Evolutionary conservation across 805 yeast genomes (phyloP), one percentile per base, ranked within the genome.

Genomic region (Candida chilensis): DNA sequence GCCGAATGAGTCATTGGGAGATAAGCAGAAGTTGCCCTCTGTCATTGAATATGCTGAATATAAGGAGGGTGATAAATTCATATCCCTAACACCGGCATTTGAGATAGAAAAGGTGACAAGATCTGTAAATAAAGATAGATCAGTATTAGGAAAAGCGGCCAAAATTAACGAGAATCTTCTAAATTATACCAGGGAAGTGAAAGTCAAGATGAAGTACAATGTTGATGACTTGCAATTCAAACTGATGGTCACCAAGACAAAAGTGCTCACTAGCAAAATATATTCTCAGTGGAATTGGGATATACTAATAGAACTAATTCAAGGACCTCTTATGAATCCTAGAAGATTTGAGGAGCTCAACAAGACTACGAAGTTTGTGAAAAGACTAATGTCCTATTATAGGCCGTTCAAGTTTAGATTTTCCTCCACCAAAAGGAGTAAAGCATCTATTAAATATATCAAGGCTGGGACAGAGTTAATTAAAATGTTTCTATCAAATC

Each of bases 401-500:
- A 64, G 97, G 32, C 98, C 99, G 0, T 81, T 88, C 57, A 88
- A 94, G 53, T 75, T 78, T 43, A 61, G 96, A 32, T 90, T 87
- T 51, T 63, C 82, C 5, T 56, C 61, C 17, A 53, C 75, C 27
- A 57, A 71, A 35, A 61, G 61, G 33, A 58, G 75, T 2, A 71
- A 66, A 33, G 52, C 61, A 19, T 67, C 78, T 16, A 66, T 64
- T 16, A 65, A 69, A 36, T 84, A 77, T 40, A 68, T 83, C 9
- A 67, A 63, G 30, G 78, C 82, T 3, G 97, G 96, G 0, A 74
- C 87, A 42, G 81, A 74, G 29, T 64, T 92, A 20, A 59, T 92
- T 39, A 76, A 70, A 35, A 67, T 81, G 27, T 56, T 90, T 5
- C 56, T 86, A 2, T 59, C 73, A 1, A 67, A 71, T 18, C 63